These are phyloP conservation scores for Hygrocybe punicea DNA, from an alignment of 768 basidiomycete genomes.

Conservation along the genomic window DNA sequence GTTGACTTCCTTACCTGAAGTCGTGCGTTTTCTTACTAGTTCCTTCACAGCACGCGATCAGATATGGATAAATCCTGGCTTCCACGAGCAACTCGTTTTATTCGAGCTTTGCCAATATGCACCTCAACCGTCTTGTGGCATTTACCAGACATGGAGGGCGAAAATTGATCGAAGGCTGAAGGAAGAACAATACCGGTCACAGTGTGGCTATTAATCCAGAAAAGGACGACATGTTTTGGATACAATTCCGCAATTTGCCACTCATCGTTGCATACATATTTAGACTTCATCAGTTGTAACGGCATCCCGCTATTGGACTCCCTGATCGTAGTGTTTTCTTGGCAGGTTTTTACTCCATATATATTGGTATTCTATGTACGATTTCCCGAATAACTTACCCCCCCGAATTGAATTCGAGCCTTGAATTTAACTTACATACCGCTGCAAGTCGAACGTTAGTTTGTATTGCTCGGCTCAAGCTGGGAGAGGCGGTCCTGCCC, in stretches of 20 bases:
- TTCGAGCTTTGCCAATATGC: conserved; percentile 71
- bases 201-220: conserved; percentile 13
- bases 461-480: too few species aligned
- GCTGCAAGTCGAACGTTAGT: too few species aligned
- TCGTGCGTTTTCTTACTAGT: conserved; percentile 3
- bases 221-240: neutral
- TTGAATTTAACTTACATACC: too few species aligned
- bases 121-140: conserved; percentile 56
- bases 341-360: too few species aligned
- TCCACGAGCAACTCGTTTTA: conserved; percentile 73
- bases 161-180: conserved; percentile 50
- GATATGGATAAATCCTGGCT: conserved; percentile 76
- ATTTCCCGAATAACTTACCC: too few species aligned
- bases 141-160: conserved; percentile 64
- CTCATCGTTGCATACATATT: neutral
- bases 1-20: neutral
- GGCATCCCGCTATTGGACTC: too few species aligned
- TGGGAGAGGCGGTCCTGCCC: too few species aligned
- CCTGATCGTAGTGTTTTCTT: too few species aligned
- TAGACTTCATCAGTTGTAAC: neutral
- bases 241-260: neutral
- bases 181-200: conserved; percentile 30
- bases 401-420: too few species aligned
- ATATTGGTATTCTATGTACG: too few species aligned
- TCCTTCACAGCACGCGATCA: conserved; percentile 58